These are phyloP conservation scores for Gnaphalium uliginosum DNA, from an alignment of 129 eudicot genomes.

Conservation along the genomic window DNA sequence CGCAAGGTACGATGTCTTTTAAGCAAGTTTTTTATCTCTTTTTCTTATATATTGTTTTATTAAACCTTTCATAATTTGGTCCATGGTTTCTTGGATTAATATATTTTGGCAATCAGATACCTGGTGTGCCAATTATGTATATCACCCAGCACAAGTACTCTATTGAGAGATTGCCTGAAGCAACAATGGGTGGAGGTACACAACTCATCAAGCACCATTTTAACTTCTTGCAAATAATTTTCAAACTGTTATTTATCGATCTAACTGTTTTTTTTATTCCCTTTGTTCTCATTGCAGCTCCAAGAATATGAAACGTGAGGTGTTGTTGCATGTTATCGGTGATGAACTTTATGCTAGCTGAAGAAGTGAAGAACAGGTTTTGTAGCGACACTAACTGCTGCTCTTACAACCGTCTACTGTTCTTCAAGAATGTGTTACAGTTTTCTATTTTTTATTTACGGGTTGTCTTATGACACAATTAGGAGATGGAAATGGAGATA, in stretches of 20 bases:
- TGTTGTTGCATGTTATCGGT: background rate
- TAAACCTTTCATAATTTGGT: background rate
- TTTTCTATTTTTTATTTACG: background rate
- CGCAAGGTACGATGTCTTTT: conserved; percentile 59
- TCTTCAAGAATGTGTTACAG: background rate
- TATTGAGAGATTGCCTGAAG: conserved; percentile 92
- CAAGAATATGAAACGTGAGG: conserved; percentile 42
- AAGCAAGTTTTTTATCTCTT: background rate
- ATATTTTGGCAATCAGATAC: conserved; percentile 50
- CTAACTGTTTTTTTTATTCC: background rate
- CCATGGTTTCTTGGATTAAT: background rate
- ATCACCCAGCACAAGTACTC: conserved; percentile 84
- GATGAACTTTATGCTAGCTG: background rate
- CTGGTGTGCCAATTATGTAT: conserved; percentile 99
- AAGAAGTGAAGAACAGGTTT: background rate
- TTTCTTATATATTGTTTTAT: background rate
- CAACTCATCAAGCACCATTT: background rate
- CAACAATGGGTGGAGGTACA: conserved; percentile 99
- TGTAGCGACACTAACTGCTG: background rate
- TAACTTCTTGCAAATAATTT: background rate
- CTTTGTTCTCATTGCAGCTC: conserved; percentile 42
- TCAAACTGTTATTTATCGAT: background rate
- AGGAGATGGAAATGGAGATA: background rate
- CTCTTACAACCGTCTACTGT: background rate
- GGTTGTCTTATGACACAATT: background rate